phyloP scores from a whole-genome alignment of 257 asterid species.

The Solanum ossicruentum region DNA sequence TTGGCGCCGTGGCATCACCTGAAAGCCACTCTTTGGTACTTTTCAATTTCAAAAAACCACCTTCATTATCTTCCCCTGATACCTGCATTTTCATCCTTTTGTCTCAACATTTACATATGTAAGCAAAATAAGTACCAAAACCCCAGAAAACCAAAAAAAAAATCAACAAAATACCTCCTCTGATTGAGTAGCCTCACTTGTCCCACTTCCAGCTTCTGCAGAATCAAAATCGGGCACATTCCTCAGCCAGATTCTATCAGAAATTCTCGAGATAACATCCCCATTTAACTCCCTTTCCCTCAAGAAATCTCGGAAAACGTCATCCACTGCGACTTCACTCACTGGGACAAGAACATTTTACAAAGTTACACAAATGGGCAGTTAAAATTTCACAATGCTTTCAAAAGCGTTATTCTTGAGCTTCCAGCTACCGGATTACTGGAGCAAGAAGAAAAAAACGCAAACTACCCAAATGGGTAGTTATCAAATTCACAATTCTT shows the following conservation, averaged over 20 bases:
- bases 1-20: constrained; percentile 59
- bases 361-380: not conserved
- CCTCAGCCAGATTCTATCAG: constrained; percentile 52
- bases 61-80: constrained; percentile 37
- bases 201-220: constrained; percentile 5
- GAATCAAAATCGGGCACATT: constrained; percentile 4
- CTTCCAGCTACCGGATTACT: not conserved
- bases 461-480: not conserved
- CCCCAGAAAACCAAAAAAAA: not conserved
- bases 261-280: constrained; percentile 59
- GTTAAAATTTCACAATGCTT: not conserved
- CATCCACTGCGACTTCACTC: constrained; percentile 39
- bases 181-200: not conserved
- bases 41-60: constrained; percentile 73
- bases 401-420: not conserved
- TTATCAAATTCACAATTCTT: not conserved
- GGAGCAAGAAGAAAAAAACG: not conserved
- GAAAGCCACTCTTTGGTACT: constrained; percentile 63
- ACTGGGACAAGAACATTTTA: constrained; percentile 1
- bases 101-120: not conserved
- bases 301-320: constrained; percentile 45
- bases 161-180: not conserved
- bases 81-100: constrained; percentile 2
- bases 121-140: not conserved
- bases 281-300: constrained; percentile 66